Conservation (phyloP, 495 filamentous ascomycete species). For the Penicillium lagena region DNA sequence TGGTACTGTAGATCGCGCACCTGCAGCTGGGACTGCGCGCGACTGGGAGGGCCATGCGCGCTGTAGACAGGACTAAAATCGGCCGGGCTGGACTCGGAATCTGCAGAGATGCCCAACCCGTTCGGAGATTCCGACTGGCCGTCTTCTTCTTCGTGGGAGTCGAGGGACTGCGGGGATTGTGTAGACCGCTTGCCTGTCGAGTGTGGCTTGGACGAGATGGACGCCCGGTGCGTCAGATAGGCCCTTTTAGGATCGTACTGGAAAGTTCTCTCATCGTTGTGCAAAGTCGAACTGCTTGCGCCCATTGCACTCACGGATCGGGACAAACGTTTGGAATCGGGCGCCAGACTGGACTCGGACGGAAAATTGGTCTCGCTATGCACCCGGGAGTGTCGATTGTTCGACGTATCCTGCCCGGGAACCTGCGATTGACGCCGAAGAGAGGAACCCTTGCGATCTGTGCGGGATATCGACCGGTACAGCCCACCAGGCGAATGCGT, state of each 20-base stretch:
- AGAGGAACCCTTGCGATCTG: conserved; percentile 29
- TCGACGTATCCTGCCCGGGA: conserved; percentile 27
- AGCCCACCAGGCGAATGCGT: conserved; percentile 23
- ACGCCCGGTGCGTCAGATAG: conserved; percentile 34
- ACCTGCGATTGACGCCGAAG: conserved; percentile 33
- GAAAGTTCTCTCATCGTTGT: conserved; percentile 35
- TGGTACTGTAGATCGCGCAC: conserved; percentile 84
- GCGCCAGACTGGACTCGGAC: conserved; percentile 23
- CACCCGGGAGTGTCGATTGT: conserved; percentile 47
- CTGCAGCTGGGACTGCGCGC: conserved; percentile 51
- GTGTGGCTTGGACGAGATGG: conserved; percentile 20
- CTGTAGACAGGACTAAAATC: conserved; percentile 33
- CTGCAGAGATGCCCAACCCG: conserved; percentile 24
- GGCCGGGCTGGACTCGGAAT: conserved; percentile 21
- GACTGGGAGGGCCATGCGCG: conserved; percentile 29
- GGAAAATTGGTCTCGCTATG: conserved; percentile 53
- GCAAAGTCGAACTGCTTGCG: conserved; percentile 27
- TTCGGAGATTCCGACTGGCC: conserved; percentile 18
- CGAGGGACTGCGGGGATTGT: conserved; percentile 5
- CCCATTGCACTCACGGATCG: conserved; percentile 41
- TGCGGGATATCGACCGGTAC: conserved; percentile 37
- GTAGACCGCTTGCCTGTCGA: conserved; percentile 2
- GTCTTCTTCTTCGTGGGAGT: conserved; percentile 8
- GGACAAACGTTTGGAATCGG: conserved; percentile 21
- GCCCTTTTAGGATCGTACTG: conserved; percentile 31